Evolutionary conservation across 306 rosid genomes (phyloP).

Genomic region (Macrotyloma uniflorum): DNA sequence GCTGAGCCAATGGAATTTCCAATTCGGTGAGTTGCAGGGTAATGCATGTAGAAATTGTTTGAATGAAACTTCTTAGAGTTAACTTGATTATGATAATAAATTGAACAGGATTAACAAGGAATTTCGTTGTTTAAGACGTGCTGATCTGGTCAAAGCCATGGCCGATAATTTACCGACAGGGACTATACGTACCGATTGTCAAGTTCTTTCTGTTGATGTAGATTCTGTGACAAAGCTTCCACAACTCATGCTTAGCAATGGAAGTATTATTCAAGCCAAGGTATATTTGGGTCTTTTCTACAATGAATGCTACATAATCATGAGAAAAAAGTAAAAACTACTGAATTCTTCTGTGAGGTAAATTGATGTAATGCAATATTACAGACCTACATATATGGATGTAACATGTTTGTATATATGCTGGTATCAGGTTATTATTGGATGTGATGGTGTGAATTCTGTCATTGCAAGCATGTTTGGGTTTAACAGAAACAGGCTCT

Average conservation of each 20-base stretch:
- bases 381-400: too few species aligned
- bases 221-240: constrained; percentile 43
- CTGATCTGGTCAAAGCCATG: constrained; percentile 47
- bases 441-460: constrained; percentile 70
- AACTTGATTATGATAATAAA: neutral
- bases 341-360: too few species aligned
- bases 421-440: constrained; percentile 49
- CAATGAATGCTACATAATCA: too few species aligned
- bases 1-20: constrained; percentile 34
- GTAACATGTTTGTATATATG: too few species aligned
- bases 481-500: constrained; percentile 27
- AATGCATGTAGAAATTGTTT: neutral
- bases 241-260: constrained; percentile 46
- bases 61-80: neutral
- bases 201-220: constrained; percentile 42
- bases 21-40: constrained; percentile 37
- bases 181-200: constrained; percentile 49
- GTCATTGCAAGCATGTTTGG: constrained; percentile 42
- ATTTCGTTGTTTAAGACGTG: constrained; percentile 56
- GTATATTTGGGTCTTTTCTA: constrained; percentile 22
- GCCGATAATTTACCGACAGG: constrained; percentile 49
- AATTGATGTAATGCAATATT: too few species aligned
- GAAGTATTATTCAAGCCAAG: constrained; percentile 49
- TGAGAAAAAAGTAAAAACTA: too few species aligned
- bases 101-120: constrained; percentile 34